phyloP scores from a whole-genome alignment of 2,329 filamentous ascomycete genomes.

The Ascochyta clinopodiicola region DNA sequence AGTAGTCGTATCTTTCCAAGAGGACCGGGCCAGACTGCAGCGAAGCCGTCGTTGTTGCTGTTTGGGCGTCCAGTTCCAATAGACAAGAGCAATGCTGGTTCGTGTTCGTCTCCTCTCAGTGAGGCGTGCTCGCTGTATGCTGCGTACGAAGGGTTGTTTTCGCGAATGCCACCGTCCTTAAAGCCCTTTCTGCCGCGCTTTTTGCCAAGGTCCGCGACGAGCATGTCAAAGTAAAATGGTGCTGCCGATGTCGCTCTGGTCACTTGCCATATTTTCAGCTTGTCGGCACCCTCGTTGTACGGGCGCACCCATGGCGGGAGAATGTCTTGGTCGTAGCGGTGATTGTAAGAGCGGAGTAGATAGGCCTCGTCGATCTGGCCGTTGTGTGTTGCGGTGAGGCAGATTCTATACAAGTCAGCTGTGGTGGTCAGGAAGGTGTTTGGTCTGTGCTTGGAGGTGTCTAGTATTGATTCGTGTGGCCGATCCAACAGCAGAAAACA shows the following conservation, averaged over 20 bases:
- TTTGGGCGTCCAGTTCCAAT: conserved; percentile 57
- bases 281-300: conserved; percentile 57
- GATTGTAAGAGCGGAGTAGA: conserved; percentile 57
- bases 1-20: conserved; percentile 51
- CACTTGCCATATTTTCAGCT: conserved; percentile 59
- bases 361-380: conserved; percentile 56
- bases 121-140: conserved; percentile 57
- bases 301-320: conserved; percentile 54
- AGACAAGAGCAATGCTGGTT: conserved; percentile 55
- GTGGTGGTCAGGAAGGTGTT: not conserved
- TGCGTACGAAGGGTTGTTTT: conserved; percentile 58
- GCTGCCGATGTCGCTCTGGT: conserved; percentile 61
- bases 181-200: conserved; percentile 50
- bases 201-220: conserved; percentile 51
- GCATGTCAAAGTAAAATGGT: conserved; percentile 60
- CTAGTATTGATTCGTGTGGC: not conserved
- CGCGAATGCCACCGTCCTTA: conserved; percentile 59
- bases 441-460: not conserved
- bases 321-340: conserved; percentile 51
- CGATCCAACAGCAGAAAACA: not conserved
- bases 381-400: conserved; percentile 57
- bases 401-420: conserved; percentile 43
- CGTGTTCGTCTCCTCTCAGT: conserved; percentile 51
- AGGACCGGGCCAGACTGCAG: conserved; percentile 54
- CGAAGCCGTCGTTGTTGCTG: conserved; percentile 55